Conservation (phyloP, 2,329 filamentous ascomycete species). For the Cercospora janseana region DNA sequence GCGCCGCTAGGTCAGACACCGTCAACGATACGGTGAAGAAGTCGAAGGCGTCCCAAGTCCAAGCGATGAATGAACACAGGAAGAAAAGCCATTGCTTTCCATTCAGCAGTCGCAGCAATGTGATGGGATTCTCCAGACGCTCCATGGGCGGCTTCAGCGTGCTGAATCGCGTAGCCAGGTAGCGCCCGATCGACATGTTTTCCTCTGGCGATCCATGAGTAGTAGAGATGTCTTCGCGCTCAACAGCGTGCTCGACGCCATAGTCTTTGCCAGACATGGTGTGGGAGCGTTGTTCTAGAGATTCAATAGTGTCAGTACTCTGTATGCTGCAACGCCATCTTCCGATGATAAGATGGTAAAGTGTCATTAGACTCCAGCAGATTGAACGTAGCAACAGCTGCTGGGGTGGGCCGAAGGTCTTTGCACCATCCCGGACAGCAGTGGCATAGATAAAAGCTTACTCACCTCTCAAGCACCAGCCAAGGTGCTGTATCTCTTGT, state of each 20-base stretch:
- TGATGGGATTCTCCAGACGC: constrained; percentile 54
- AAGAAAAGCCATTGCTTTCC: constrained; percentile 61
- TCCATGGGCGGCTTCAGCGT: constrained; percentile 58
- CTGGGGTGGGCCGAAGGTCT: no score
- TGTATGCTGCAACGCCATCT: no score
- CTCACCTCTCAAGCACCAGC: constrained; percentile 18
- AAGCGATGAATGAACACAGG: constrained; percentile 48
- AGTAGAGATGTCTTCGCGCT: constrained; percentile 20
- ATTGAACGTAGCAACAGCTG: no score
- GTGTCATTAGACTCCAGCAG: no score
- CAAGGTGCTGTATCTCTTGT: constrained; percentile 8
- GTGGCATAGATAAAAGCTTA: constrained; percentile 10
- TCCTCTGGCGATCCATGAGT: constrained; percentile 9
- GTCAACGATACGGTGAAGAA: constrained; percentile 63
- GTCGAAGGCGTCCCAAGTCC: constrained; percentile 59
- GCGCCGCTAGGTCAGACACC: constrained; percentile 52
- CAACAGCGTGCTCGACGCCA: constrained; percentile 20
- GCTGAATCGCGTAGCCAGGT: constrained; percentile 54
- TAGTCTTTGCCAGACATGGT: constrained; percentile 20
- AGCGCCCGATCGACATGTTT: constrained; percentile 46
- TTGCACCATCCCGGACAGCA: not conserved
- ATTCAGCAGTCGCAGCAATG: constrained; percentile 52
- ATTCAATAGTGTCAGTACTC: no score
- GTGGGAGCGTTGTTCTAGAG: no score
- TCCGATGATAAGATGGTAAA: no score